phyloP scores from a whole-genome alignment of 2,329 filamentous ascomycete genomes.

The Didymellaceae sp. region DNA sequence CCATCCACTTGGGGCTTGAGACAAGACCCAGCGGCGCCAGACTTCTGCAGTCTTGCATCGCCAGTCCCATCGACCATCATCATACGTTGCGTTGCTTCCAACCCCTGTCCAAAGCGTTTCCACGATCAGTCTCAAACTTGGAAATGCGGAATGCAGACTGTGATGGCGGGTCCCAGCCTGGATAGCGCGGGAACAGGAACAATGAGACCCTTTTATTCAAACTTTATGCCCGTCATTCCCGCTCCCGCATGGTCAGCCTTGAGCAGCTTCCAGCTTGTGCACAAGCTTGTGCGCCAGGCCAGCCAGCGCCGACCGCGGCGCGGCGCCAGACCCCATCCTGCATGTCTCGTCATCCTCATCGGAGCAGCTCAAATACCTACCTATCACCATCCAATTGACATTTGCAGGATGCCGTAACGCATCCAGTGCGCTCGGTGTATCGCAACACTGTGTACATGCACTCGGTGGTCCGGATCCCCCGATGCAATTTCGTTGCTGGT shows the following conservation, averaged over 20 bases:
- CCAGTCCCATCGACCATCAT: conserved; percentile 32
- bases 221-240: conserved; percentile 50
- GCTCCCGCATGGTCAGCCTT: conserved; percentile 44
- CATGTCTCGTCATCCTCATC: conserved; percentile 32
- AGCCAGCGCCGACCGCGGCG: conserved; percentile 35
- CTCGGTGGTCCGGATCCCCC: conserved; percentile 36
- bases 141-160: neutral
- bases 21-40: conserved; percentile 30
- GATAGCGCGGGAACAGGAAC: conserved; percentile 29
- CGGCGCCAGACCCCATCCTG: conserved; percentile 29
- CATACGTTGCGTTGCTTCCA: conserved; percentile 21
- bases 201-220: conserved; percentile 41
- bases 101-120: conserved; percentile 16
- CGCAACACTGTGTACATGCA: conserved; percentile 28
- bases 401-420: conserved; percentile 16
- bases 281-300: conserved; percentile 35
- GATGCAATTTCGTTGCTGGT: conserved; percentile 35
- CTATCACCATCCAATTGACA: conserved; percentile 19
- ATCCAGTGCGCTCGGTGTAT: conserved; percentile 21
- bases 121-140: conserved; percentile 9
- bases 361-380: conserved; percentile 17
- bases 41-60: conserved; percentile 32
- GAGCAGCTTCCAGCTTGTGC: conserved; percentile 21
- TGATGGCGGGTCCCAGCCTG: conserved; percentile 17
- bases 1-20: conserved; percentile 30